Conservation (phyloP, 1,284 basidiomycete genomes). For the Boletus smithii region DNA sequence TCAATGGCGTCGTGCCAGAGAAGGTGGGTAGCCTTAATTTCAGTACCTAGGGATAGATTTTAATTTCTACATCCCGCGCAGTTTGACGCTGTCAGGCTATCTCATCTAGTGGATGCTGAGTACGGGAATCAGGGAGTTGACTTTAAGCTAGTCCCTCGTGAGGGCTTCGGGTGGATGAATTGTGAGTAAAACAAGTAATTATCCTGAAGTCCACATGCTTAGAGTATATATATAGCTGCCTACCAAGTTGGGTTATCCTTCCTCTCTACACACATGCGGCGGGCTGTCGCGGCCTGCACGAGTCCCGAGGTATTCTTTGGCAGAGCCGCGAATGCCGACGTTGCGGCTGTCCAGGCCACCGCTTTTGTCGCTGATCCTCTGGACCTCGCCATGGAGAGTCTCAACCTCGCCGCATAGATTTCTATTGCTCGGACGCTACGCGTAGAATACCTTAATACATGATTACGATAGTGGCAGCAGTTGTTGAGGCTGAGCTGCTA, state of each 20-base stretch:
- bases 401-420: slow-evolving; percentile 33
- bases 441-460: slow-evolving; percentile 14
- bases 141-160: slow-evolving; percentile 93
- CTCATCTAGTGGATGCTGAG: slow-evolving; percentile 95
- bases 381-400: slow-evolving; percentile 66
- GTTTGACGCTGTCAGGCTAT: slow-evolving; percentile 95
- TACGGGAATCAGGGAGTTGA: slow-evolving; percentile 98
- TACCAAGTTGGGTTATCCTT: slow-evolving; percentile 96
- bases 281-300: slow-evolving; percentile 90
- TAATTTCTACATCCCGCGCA: slow-evolving; percentile 29
- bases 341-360: slow-evolving; percentile 38
- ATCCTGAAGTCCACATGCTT: slow-evolving; percentile 22
- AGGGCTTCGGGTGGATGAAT: slow-evolving; percentile 98
- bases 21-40: slow-evolving; percentile 48
- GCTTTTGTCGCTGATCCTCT: slow-evolving; percentile 56
- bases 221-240: slow-evolving; percentile 54
- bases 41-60: not conserved
- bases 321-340: slow-evolving; percentile 38
- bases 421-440: not conserved
- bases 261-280: slow-evolving; percentile 89
- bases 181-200: slow-evolving; percentile 42
- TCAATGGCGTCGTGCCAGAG: slow-evolving; percentile 96
- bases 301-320: slow-evolving; percentile 89
- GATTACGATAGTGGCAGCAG: slow-evolving; percentile 5
- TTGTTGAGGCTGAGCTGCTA: slow-evolving; percentile 2